These are phyloP conservation scores for Silene uniflora DNA, from an alignment of 148 eudicot species.

Conservation along the genomic window DNA sequence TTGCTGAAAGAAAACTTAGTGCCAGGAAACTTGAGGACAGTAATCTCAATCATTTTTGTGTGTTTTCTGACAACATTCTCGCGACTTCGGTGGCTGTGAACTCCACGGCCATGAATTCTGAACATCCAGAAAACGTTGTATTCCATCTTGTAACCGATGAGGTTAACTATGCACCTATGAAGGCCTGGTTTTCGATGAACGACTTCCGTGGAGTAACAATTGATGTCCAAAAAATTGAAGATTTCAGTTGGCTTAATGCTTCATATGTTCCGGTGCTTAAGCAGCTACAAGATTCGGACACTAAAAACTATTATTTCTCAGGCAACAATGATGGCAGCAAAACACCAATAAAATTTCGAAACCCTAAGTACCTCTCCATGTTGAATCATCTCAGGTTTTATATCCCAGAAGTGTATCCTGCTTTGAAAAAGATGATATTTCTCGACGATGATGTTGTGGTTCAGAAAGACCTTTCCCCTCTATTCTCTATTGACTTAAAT, in stretches of 20 bases:
- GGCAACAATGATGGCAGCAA: constrained; percentile 54
- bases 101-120: constrained; percentile 65
- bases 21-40: constrained; percentile 49
- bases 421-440: constrained; percentile 70
- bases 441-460: constrained; percentile 86
- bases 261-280: constrained; percentile 86
- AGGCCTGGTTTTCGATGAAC: constrained; percentile 79
- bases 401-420: constrained; percentile 78
- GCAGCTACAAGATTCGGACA: constrained; percentile 80
- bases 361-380: constrained; percentile 84
- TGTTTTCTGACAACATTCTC: constrained; percentile 83
- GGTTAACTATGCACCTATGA: constrained; percentile 80
- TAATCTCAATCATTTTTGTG: constrained; percentile 63
- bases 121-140: constrained; percentile 51
- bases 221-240: constrained; percentile 76
- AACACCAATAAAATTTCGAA: constrained; percentile 81
- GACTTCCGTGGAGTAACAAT: constrained; percentile 65
- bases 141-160: constrained; percentile 86
- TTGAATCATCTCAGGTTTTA: constrained; percentile 82
- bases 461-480: constrained; percentile 67
- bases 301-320: constrained; percentile 73
- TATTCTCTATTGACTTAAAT: constrained; percentile 65
- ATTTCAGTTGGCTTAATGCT: constrained; percentile 78
- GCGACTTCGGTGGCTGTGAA: constrained; percentile 85
- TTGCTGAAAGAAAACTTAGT: constrained; percentile 34